Evolutionary conservation across 441 rosid species (phyloP), one percentile per base, ranked within the genome.

Genomic region (Cnidoscolus chayamansa): DNA sequence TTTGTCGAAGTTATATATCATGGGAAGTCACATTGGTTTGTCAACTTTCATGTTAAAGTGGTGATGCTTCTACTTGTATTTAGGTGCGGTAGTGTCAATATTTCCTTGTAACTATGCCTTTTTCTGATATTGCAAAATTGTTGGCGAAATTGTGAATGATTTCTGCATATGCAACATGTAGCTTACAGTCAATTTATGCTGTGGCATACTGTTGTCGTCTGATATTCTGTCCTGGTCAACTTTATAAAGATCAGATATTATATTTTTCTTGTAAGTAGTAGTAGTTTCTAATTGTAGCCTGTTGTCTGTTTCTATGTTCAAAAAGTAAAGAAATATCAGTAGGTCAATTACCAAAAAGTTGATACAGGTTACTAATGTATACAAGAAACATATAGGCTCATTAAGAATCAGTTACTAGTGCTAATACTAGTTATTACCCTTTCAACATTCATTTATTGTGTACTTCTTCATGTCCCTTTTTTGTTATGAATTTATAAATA

Each of bases 341-440:
- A 48, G 10, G 4, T 72, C n/a, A 70, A 19, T 71, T 37, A 50
- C 12, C 47, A 47, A 73, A 32, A 19, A 51, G 65, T 69, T 65
- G 10, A 3, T 54, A n/a, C 49, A 16, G 12, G 8, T 67, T 45
- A 71, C 70, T 50, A 53, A n/a, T 61, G 58, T 59, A 17, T 13
- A 9, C 25, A 35, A 2, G 19, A 45, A 55, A 71, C 9, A 11
- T 59, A 16, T 16, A 47, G 40, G 10, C 40, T 54, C 58, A 58
- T 30, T 57, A 7, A 19, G 6, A 35, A 47, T 59, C 65, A 48
- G 67, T 37, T 9, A 6, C 55, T 69, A 45, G 55, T 25, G 12
- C 37, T 58, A 32, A 69, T 32, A 11, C 65, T 70, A 58, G 25
- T 47, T 1, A 20, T 25, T 12, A 16, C 30, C 56, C 63, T 51